These are phyloP conservation scores for Fusarium mexicanum DNA, from an alignment of 2,329 filamentous ascomycete species.

Conservation along the genomic window DNA sequence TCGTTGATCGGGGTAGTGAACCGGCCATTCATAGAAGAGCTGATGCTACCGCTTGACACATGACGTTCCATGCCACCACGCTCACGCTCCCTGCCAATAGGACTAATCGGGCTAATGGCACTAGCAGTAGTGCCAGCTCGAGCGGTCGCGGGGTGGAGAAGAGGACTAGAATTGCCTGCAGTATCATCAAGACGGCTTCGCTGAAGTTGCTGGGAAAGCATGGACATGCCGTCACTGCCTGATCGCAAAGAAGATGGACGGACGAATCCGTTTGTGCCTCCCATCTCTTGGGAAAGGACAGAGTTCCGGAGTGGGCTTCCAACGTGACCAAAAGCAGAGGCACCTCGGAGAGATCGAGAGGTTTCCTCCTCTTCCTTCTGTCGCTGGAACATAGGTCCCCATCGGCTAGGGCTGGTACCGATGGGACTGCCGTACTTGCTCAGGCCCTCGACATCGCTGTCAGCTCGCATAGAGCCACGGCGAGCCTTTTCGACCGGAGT, in stretches of 20 bases:
- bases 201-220: constrained; percentile 70
- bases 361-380: constrained; percentile 67
- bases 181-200: constrained; percentile 65
- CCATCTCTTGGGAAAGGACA: constrained; percentile 65
- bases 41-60: constrained; percentile 67
- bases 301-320: constrained; percentile 73
- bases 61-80: constrained; percentile 60
- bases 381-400: constrained; percentile 69
- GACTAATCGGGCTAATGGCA: constrained; percentile 51
- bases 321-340: constrained; percentile 72
- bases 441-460: constrained; percentile 62
- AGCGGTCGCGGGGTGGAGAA: constrained; percentile 61
- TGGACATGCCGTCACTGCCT: constrained; percentile 64
- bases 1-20: constrained; percentile 74
- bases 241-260: constrained; percentile 53
- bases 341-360: constrained; percentile 48
- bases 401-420: constrained; percentile 68
- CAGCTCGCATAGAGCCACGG: constrained; percentile 66
- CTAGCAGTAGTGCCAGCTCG: constrained; percentile 50
- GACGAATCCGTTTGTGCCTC: constrained; percentile 52
- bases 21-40: constrained; percentile 63
- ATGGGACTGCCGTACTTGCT: constrained; percentile 71
- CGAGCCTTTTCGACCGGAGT: constrained; percentile 75
- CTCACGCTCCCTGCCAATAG: constrained; percentile 54
- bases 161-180: constrained; percentile 55